phyloP scores from a whole-genome alignment of 495 filamentous ascomycete species.

The Penicillium cataractarum region DNA sequence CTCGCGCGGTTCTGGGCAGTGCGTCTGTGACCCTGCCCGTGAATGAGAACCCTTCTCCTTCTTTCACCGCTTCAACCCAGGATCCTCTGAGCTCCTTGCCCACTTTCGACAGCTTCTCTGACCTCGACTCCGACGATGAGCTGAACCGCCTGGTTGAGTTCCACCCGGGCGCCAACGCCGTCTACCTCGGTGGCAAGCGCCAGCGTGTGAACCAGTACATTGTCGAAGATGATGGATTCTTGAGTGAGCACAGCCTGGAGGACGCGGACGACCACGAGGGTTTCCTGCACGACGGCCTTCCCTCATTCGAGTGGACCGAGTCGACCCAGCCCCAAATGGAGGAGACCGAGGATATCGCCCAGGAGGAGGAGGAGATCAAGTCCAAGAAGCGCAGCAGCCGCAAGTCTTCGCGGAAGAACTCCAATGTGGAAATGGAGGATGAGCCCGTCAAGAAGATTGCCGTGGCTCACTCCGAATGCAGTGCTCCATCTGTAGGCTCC shows the following conservation, averaged over 20 bases:
- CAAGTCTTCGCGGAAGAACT: slow-evolving; percentile 54
- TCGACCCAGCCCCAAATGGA: slow-evolving; percentile 30
- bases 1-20: slow-evolving; percentile 71
- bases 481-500: slow-evolving; percentile 22
- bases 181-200: slow-evolving; percentile 74
- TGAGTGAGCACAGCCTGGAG: slow-evolving; percentile 76
- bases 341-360: slow-evolving; percentile 26
- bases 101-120: slow-evolving; percentile 82
- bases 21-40: slow-evolving; percentile 61
- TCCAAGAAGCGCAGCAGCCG: slow-evolving; percentile 63
- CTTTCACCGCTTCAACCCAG: slow-evolving; percentile 52
- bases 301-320: slow-evolving; percentile 44
- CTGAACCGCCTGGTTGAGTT: slow-evolving; percentile 79
- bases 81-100: slow-evolving; percentile 66
- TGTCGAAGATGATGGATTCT: slow-evolving; percentile 73
- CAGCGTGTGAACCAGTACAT: slow-evolving; percentile 70
- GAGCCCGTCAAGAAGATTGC: slow-evolving; percentile 33
- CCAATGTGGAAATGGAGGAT: slow-evolving; percentile 31
- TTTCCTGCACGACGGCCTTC: slow-evolving; percentile 55
- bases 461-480: slow-evolving; percentile 12
- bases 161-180: slow-evolving; percentile 57
- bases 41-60: slow-evolving; percentile 51
- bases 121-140: slow-evolving; percentile 92
- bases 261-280: slow-evolving; percentile 69
- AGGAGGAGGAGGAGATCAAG: slow-evolving; percentile 55